phyloP scores from a whole-genome alignment of 2,329 filamentous ascomycete genomes.

The Nigrospora osmanthi region DNA sequence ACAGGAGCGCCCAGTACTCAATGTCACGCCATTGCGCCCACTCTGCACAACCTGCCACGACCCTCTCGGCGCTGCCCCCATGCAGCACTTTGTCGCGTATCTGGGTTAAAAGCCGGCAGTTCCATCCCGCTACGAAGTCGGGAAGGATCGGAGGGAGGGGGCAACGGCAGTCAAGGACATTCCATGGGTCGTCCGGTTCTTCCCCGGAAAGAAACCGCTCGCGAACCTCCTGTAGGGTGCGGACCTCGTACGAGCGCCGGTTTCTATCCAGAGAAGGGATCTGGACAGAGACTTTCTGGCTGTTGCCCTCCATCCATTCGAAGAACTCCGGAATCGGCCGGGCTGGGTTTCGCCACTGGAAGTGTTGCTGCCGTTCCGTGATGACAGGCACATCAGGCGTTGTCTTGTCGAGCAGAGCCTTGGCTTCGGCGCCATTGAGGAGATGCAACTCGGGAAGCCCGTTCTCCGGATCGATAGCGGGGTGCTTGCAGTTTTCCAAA shows the following conservation, averaged over 20 bases:
- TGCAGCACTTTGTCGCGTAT: background rate
- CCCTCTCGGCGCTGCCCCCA: background rate
- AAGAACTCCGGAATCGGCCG: slow-evolving; percentile 2
- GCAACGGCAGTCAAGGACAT: background rate
- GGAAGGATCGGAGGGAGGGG: background rate
- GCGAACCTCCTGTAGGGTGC: background rate
- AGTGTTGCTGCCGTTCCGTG: slow-evolving; percentile 1
- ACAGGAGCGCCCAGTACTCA: slow-evolving; percentile 21
- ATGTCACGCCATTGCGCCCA: slow-evolving; percentile 24
- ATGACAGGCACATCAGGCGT: slow-evolving; percentile 1
- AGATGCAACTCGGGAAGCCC: background rate
- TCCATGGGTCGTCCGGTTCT: background rate
- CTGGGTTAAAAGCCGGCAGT: background rate
- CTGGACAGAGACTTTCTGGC: background rate
- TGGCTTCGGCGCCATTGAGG: slow-evolving; percentile 1
- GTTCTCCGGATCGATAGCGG: background rate
- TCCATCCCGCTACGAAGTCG: background rate
- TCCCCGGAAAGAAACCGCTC: slow-evolving; percentile 1
- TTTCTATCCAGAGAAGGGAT: background rate
- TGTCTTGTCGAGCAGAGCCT: background rate
- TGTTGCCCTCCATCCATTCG: background rate
- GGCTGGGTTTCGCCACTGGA: background rate
- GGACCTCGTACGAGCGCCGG: background rate
- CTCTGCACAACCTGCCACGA: slow-evolving; percentile 13
- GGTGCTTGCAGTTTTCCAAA: background rate